phyloP scores from a whole-genome alignment of 2,329 filamentous ascomycete genomes.

The Verticillium longisporum region DNA sequence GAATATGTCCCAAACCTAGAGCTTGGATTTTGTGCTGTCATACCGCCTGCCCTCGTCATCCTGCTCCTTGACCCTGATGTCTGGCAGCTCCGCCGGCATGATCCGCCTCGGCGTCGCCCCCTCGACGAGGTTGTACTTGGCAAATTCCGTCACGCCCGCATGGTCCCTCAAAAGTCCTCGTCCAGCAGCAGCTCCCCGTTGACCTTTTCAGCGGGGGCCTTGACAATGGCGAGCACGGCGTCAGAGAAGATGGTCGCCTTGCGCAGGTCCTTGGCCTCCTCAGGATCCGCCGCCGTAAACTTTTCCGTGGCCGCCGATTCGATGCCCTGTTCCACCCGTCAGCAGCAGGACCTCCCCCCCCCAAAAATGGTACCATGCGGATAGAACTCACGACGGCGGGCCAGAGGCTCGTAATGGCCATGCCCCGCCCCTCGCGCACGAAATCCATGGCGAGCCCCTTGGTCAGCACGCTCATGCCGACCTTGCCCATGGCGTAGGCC shows the following conservation, averaged over 20 bases:
- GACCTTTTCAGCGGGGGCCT: constrained; percentile 49
- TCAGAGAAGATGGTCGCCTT: constrained; percentile 72
- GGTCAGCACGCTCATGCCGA: constrained; percentile 75
- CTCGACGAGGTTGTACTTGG: constrained; percentile 61
- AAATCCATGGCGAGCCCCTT: constrained; percentile 82
- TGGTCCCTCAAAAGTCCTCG: constrained; percentile 70
- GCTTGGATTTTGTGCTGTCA: constrained; percentile 51
- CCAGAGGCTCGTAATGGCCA: constrained; percentile 81
- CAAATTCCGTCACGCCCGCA: constrained; percentile 62
- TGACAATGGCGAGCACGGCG: constrained; percentile 66
- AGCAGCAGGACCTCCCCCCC: no score
- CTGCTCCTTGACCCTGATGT: constrained; percentile 68
- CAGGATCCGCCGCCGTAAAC: constrained; percentile 35
- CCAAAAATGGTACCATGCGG: no score
- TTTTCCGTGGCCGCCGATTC: constrained; percentile 67
- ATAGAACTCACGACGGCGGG: constrained; percentile 60
- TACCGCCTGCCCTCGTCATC: constrained; percentile 69
- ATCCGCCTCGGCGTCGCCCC: constrained; percentile 63
- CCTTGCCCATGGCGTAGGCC: constrained; percentile 72
- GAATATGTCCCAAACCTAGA: constrained; percentile 22
- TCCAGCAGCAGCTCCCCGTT: constrained; percentile 71
- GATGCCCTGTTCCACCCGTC: constrained; percentile 44
- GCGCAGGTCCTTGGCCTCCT: constrained; percentile 52
- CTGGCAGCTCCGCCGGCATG: constrained; percentile 66
- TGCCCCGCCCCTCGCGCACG: constrained; percentile 54